Percentiles rank a stretch among this genome's conserved stretches.
Conservation (phyloP, 371 early-diverging fungal species). For the Apophysomyces ossiformis region DNA sequence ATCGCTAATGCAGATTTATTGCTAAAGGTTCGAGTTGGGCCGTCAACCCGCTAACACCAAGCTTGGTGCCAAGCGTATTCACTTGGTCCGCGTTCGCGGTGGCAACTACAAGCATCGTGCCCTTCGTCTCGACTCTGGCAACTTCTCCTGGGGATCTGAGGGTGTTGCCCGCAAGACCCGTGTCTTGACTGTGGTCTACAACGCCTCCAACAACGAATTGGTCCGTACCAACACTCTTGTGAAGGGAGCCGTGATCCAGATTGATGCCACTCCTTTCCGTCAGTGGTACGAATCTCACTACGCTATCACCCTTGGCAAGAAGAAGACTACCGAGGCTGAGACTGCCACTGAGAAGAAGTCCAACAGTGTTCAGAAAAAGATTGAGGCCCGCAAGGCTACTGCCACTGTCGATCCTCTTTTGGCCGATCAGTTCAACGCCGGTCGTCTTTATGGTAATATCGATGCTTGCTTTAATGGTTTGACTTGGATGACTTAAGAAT, state of each 20-base stretch:
- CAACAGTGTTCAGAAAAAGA: slow-evolving; percentile 89
- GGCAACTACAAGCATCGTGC: slow-evolving; percentile 99
- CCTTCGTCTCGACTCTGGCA: slow-evolving; percentile 96
- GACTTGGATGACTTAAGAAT: neutral
- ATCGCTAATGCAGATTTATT: slow-evolving; percentile 10
- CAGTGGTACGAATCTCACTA: slow-evolving; percentile 99
- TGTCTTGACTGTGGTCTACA: slow-evolving; percentile 98
- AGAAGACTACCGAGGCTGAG: slow-evolving; percentile 71
- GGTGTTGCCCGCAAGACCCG: slow-evolving; percentile 94
- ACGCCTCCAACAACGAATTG: slow-evolving; percentile 99
- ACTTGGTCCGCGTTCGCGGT: slow-evolving; percentile 96
- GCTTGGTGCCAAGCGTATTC: slow-evolving; percentile 94
- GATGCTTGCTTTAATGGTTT: neutral
- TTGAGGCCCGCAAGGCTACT: slow-evolving; percentile 80
- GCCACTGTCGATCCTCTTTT: slow-evolving; percentile 89
- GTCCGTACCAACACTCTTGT: slow-evolving; percentile 99
- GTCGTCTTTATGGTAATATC: slow-evolving; percentile 86
- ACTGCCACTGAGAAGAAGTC: slow-evolving; percentile 81
- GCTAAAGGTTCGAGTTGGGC: slow-evolving; percentile 93
- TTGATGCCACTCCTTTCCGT: slow-evolving; percentile 99
- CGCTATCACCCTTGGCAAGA: slow-evolving; percentile 88
- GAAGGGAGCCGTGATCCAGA: slow-evolving; percentile 98
- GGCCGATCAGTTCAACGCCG: slow-evolving; percentile 95
- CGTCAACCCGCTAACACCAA: slow-evolving; percentile 98
- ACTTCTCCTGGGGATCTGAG: slow-evolving; percentile 99